Evolutionary conservation across 768 basidiomycete species (phyloP).

Genomic region (Boletus insuetus): DNA sequence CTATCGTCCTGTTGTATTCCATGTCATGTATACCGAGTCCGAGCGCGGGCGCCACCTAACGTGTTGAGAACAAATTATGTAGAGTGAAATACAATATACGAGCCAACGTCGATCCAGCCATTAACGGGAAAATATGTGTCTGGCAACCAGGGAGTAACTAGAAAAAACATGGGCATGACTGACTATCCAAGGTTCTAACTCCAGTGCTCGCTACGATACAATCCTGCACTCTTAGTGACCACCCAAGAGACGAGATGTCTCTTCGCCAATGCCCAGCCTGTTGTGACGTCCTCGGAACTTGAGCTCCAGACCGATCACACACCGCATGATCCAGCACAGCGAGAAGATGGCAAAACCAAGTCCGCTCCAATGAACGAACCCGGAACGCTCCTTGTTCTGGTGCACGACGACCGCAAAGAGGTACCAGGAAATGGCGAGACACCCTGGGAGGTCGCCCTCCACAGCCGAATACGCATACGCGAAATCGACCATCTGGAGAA

Average conservation of each 20-base stretch:
- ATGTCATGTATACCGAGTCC: conserved; percentile 1
- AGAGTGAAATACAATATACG: conserved; percentile 10
- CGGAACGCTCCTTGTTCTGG: conserved; percentile 39
- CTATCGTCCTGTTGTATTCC: conserved; percentile 20
- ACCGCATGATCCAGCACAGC: conserved; percentile 62
- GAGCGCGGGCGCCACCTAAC: conserved; percentile 9
- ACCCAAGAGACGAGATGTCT: conserved; percentile 33
- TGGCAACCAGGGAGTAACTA: neutral
- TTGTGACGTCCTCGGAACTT: conserved; percentile 34
- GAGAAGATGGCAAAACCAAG: conserved; percentile 61
- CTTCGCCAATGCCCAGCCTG: conserved; percentile 31
- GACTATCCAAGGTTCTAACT: neutral
- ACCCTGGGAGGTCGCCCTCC: conserved; percentile 67
- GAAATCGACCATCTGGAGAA: conserved; percentile 56
- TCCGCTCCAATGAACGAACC: conserved; percentile 67
- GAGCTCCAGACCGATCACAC: conserved; percentile 39
- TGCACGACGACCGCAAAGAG: conserved; percentile 64
- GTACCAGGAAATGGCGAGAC: conserved; percentile 64
- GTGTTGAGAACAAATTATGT: conserved; percentile 15
- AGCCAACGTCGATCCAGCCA: neutral
- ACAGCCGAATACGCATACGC: conserved; percentile 64
- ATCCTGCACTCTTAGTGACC: conserved; percentile 12
- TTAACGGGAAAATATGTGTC: neutral
- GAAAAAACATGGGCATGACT: conserved; percentile 3
- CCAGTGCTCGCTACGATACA: neutral